Percentiles rank a stretch among this genome's conserved stretches.
phyloP scores from a whole-genome alignment of 2,329 filamentous ascomycete species.

The Colletotrichum plurivorum region DNA sequence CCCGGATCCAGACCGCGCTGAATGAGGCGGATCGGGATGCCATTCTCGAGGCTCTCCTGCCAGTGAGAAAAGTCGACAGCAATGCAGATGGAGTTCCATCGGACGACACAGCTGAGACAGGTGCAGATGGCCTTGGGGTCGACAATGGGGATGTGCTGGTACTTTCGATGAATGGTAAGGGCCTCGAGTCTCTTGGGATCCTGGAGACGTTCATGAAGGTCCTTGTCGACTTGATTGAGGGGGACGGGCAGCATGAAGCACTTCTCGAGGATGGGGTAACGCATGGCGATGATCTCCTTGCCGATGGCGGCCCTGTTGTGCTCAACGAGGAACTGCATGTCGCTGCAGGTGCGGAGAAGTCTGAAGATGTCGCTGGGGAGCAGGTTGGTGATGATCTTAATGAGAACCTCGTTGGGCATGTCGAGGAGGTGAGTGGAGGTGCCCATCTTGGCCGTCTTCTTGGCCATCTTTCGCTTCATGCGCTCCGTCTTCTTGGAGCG shows the following conservation, averaged over 20 bases:
- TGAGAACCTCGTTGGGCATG: constrained; percentile 67
- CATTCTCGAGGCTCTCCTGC: constrained; percentile 64
- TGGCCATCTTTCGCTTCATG: constrained; percentile 29
- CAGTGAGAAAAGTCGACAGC: constrained; percentile 70
- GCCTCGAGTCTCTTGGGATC: constrained; percentile 57
- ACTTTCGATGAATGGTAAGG: constrained; percentile 63
- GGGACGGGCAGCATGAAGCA: constrained; percentile 66
- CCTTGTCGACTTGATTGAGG: constrained; percentile 55
- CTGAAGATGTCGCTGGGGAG: constrained; percentile 65
- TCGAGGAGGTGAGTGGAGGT: constrained; percentile 54
- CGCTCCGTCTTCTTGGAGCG: constrained; percentile 40
- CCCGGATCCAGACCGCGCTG: constrained; percentile 59
- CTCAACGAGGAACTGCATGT: constrained; percentile 59
- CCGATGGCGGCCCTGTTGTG: constrained; percentile 60
- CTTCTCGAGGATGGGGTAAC: constrained; percentile 65
- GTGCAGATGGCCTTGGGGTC: constrained; percentile 66
- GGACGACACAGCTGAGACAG: constrained; percentile 68
- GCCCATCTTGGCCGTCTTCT: constrained; percentile 1
- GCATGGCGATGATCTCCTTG: constrained; percentile 56
- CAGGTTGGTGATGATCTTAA: constrained; percentile 62
- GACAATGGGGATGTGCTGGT: constrained; percentile 64
- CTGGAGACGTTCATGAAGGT: constrained; percentile 55
- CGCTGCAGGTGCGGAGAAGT: constrained; percentile 58
- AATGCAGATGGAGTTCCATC: constrained; percentile 70
- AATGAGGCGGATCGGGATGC: constrained; percentile 67